Percentiles rank a stretch among this genome's conserved stretches.
phyloP scores from a whole-genome alignment of 192 early-diverging fungal genomes.

The Podila epigama region DNA sequence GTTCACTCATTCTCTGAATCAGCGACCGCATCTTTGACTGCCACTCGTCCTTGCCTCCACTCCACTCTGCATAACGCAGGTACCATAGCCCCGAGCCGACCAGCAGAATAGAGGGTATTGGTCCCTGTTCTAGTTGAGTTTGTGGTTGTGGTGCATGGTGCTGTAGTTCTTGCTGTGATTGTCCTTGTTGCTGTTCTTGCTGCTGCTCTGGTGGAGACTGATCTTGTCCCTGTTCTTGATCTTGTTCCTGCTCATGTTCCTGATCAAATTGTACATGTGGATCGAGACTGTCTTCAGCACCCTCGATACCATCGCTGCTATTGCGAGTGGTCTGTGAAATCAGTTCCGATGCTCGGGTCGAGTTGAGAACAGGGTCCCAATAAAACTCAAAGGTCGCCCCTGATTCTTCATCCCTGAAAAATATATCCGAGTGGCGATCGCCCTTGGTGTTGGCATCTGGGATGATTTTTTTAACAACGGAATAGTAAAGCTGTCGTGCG shows the following conservation, averaged over 20 bases:
- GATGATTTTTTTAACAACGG: constrained; percentile 57
- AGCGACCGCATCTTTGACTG: constrained; percentile 50
- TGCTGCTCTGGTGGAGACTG: too few species aligned
- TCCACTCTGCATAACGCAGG: constrained; percentile 58
- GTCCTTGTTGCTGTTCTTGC: too few species aligned
- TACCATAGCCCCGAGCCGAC: constrained; percentile 72
- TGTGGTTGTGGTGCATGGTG: background rate
- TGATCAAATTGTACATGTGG: too few species aligned
- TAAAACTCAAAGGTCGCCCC: constrained; percentile 61
- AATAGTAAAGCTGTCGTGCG: constrained; percentile 65
- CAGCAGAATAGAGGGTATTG: constrained; percentile 51
- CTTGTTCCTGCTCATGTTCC: too few species aligned
- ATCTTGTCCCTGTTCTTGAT: background rate
- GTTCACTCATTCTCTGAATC: constrained; percentile 12
- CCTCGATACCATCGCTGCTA: too few species aligned
- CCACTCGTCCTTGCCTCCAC: constrained; percentile 55
- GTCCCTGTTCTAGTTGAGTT: background rate
- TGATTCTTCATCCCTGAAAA: constrained; percentile 27
- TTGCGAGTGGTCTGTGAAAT: background rate
- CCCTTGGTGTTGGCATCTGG: constrained; percentile 30
- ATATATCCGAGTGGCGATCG: constrained; percentile 53
- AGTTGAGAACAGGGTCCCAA: constrained; percentile 79
- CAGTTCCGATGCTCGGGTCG: constrained; percentile 37
- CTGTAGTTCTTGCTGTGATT: background rate
- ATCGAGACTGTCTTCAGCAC: too few species aligned